Conservation (phyloP, 1,284 basidiomycete species). For the Trichosporon sp. region DNA sequence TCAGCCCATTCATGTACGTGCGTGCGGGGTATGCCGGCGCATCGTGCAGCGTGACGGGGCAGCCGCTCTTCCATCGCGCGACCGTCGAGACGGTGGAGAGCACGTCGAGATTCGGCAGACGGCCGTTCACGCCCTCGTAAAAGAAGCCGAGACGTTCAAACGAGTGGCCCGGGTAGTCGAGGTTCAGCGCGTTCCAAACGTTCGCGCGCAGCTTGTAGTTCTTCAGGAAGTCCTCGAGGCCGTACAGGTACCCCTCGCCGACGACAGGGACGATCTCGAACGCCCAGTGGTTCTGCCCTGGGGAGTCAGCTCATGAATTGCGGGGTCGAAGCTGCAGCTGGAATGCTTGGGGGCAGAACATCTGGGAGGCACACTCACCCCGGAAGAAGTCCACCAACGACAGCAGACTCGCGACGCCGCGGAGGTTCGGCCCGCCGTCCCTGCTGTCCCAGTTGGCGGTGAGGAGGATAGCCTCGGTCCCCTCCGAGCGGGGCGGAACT, state of each 20-base stretch:
- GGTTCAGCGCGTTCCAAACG: constrained; percentile 91
- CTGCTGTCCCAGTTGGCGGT: constrained; percentile 83
- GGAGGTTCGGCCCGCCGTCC: constrained; percentile 65
- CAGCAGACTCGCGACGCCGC: constrained; percentile 82
- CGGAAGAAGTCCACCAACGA: constrained; percentile 80
- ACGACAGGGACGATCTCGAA: constrained; percentile 91
- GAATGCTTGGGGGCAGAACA: no score
- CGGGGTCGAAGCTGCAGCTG: no score
- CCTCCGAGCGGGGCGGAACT: constrained; percentile 80
- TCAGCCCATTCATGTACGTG: constrained; percentile 37
- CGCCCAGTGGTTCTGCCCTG: constrained; percentile 88
- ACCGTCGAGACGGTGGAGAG: constrained; percentile 80
- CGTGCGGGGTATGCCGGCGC: constrained; percentile 56
- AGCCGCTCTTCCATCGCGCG: constrained; percentile 68
- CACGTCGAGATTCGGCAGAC: constrained; percentile 93
- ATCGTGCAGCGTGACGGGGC: constrained; percentile 77
- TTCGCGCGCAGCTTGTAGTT: constrained; percentile 80
- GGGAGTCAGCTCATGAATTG: constrained; percentile 7
- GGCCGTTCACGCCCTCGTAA: constrained; percentile 92
- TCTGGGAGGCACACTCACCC: constrained; percentile 58
- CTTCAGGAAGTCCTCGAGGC: constrained; percentile 87
- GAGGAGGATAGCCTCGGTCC: constrained; percentile 85
- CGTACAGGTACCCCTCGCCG: constrained; percentile 84
- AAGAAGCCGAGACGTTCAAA: constrained; percentile 91
- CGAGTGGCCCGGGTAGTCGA: constrained; percentile 96